Percentiles rank a stretch among this genome's conserved stretches.
phyloP scores from a whole-genome alignment of 352 stramenopile species.

The Phytopythium helicoides region DNA sequence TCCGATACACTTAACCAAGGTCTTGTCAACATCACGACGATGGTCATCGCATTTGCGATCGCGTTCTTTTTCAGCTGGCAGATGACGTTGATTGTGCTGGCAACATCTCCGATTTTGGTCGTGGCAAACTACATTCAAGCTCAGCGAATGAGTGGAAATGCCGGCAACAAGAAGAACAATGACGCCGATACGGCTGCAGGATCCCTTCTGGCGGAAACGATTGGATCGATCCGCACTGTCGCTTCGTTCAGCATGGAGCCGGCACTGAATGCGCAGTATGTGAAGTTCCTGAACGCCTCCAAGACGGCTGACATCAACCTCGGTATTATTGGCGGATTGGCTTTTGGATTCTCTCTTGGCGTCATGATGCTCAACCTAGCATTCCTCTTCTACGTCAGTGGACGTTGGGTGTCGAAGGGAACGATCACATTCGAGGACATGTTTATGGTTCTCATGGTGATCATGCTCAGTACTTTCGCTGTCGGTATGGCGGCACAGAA shows the following conservation, averaged over 20 bases:
- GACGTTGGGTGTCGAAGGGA: constrained; percentile 39
- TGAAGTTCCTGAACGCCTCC: constrained; percentile 18
- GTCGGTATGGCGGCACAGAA: constrained; percentile 22
- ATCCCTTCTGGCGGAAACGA: constrained; percentile 20
- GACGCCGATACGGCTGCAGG: constrained; percentile 25
- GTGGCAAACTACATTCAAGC: constrained; percentile 13
- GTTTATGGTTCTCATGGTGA: constrained; percentile 69
- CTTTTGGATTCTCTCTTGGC: constrained; percentile 49
- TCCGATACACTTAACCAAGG: constrained; percentile 28
- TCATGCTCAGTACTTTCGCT: constrained; percentile 34
- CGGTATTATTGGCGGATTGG: constrained; percentile 40
- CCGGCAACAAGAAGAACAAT: constrained; percentile 17
- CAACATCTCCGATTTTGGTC: constrained; percentile 19
- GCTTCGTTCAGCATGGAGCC: constrained; percentile 38
- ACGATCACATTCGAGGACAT: constrained; percentile 68
- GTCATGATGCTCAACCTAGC: constrained; percentile 52
- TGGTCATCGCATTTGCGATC: constrained; percentile 26
- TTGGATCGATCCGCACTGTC: constrained; percentile 36
- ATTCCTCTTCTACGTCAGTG: constrained; percentile 70
- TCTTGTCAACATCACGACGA: constrained; percentile 24
- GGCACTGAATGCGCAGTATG: constrained; percentile 14
- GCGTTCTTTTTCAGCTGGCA: constrained; percentile 39
- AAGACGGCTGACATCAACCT: constrained; percentile 22
- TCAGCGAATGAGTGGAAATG: constrained; percentile 13
- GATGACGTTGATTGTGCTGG: constrained; percentile 36